Percentiles rank a stretch among this genome's conserved stretches.
Conservation (phyloP, 306 rosid species). For the Castanea crenata region DNA sequence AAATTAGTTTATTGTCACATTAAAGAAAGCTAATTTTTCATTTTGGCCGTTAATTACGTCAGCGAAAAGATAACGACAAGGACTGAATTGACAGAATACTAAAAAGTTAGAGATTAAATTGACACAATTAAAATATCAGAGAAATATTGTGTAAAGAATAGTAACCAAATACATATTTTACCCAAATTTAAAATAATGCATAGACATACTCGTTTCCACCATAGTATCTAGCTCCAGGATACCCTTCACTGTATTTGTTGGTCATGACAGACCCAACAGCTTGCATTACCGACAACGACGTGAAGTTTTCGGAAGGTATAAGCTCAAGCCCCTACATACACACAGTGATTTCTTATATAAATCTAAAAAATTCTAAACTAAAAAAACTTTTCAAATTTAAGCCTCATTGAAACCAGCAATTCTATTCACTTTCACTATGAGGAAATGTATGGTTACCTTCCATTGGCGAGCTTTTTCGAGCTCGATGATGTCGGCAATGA, state of each 20-base stretch:
- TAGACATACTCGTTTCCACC: conserved; percentile 89
- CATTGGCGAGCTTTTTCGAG: conserved; percentile 94
- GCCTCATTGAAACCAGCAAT: background rate
- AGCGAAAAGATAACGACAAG: no score
- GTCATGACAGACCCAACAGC: conserved; percentile 98
- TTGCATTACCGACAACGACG: conserved; percentile 86
- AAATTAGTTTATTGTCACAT: no score
- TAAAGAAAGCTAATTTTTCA: no score
- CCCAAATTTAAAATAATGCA: background rate
- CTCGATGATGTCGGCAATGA: conserved; percentile 73
- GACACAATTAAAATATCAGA: no score
- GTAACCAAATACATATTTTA: no score
- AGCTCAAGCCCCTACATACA: conserved; percentile 67
- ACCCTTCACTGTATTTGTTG: conserved; percentile 88
- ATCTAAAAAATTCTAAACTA: background rate
- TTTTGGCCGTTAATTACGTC: no score
- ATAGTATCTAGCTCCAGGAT: conserved; percentile 95
- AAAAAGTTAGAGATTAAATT: no score
- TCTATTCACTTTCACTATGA: background rate
- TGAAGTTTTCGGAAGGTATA: conserved; percentile 87
- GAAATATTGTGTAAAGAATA: no score
- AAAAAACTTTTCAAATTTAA: no score
- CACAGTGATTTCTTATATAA: background rate
- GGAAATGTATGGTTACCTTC: conserved; percentile 41
- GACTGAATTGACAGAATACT: no score